Percentiles rank a stretch among this genome's conserved stretches.
These are phyloP conservation scores for Vigna trinervia DNA, from an alignment of 306 rosid genomes.

Conservation along the genomic window DNA sequence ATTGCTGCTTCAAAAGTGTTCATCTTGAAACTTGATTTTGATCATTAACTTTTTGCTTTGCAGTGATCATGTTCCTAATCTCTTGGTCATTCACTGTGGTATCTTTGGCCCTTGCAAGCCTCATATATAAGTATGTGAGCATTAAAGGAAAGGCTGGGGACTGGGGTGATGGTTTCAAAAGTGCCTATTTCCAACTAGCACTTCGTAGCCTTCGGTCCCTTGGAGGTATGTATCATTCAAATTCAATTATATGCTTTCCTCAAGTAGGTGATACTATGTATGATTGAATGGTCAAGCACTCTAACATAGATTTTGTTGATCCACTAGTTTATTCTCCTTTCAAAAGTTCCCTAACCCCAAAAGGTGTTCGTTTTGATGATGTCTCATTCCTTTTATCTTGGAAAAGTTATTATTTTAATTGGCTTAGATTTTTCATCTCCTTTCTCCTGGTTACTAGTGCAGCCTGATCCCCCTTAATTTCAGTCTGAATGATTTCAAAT, in stretches of 20 bases:
- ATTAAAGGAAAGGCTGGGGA: conserved; percentile 99
- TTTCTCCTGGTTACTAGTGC: neutral
- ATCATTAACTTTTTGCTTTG: conserved; percentile 47
- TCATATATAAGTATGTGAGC: conserved; percentile 94
- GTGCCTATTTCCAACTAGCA: conserved; percentile 98
- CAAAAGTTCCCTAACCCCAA: neutral
- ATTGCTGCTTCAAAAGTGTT: conserved; percentile 5
- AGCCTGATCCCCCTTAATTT: conserved; percentile 23
- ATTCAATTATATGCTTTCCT: conserved; percentile 25
- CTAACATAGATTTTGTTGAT: neutral
- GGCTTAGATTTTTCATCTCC: conserved; percentile 9
- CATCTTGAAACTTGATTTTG: conserved; percentile 30
- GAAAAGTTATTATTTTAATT: conserved; percentile 7
- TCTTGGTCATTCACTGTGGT: conserved; percentile 98
- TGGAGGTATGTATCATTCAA: conserved; percentile 71
- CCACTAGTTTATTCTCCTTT: conserved; percentile 22
- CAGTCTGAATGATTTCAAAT: neutral
- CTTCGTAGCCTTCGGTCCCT: conserved; percentile 98
- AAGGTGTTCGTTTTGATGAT: neutral
- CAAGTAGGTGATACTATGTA: conserved; percentile 13
- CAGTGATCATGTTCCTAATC: conserved; percentile 99
- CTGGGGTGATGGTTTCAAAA: conserved; percentile 99
- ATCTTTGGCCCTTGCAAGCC: conserved; percentile 93
- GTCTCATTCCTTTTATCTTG: neutral
- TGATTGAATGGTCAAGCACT: conserved; percentile 23